Evolutionary conservation across 176 grass and related monocot species (phyloP), one percentile per base, ranked within the genome.

Genomic region (Olyra latifolia): DNA sequence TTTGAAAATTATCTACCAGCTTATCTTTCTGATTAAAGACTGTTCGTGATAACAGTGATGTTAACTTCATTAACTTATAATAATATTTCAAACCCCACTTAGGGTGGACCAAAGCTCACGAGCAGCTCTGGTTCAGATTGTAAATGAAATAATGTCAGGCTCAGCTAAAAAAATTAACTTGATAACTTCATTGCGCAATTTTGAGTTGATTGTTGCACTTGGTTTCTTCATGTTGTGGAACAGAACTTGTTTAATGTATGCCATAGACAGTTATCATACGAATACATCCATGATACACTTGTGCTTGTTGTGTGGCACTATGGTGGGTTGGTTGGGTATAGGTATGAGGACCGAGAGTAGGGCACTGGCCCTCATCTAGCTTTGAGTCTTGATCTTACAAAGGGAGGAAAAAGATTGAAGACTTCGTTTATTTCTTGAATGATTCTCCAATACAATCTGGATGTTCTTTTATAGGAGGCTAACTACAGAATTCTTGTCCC

Each of bases 131-230:
- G 29, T 61, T 66, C 40, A 3, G 30, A 1, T 83, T 72, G n/a
- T 19, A 60, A 23, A 60, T 59, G 12, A 47, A 49, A 16, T 49
- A 29, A 20, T 77, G 16, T 27, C 41, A 56, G 6, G n/a, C 28
- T 73, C 2, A 10, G 6, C 23, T 23, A 66, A 50, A 73, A 49
- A 20, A 11, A 2, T 35, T 41, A 39, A 45, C 54, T 10, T n/a
- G 29, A 35, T 35, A 66, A 28, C 57, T 42, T 79, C 7, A 16
- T 16, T 75, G 6, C 44, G 39, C 15, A 66, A 64, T 78, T 66
- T 41, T 59, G 74, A 49, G 63, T 16, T 73, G 22, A 23, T 48
- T 66, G n/a, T 46, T 64, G 79, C 66, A 65, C 20, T 77, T 63
- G n/a, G 46, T 82, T 42, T 63, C 27, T 9, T 47, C 20, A 69